phyloP scores from a whole-genome alignment of 192 early-diverging fungal species.

The Coemansia sp. region DNA sequence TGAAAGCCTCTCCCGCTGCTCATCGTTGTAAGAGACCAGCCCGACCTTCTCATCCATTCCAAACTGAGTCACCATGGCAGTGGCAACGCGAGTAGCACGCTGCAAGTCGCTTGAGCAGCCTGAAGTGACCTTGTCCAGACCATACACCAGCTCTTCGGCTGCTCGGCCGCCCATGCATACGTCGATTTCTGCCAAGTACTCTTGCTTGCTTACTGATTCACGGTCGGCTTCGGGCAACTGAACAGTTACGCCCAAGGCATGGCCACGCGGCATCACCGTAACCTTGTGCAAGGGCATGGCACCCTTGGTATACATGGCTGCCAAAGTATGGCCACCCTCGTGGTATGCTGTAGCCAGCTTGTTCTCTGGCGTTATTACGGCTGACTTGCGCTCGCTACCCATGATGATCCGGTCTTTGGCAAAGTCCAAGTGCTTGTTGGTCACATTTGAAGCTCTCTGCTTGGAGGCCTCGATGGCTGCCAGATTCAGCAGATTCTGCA shows the following conservation, averaged over 20 bases:
- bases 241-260: slow-evolving; percentile 74
- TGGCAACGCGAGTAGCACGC: slow-evolving; percentile 84
- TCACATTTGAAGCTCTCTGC: slow-evolving; percentile 68
- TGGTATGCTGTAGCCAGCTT: slow-evolving; percentile 95
- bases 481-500: slow-evolving; percentile 96
- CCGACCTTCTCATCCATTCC: slow-evolving; percentile 97
- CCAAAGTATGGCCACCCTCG: slow-evolving; percentile 96
- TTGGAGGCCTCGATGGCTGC: slow-evolving; percentile 94
- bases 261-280: slow-evolving; percentile 95
- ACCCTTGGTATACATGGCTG: slow-evolving; percentile 91
- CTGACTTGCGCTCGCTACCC: slow-evolving; percentile 92
- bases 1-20: slow-evolving; percentile 72
- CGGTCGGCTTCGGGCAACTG: slow-evolving; percentile 93
- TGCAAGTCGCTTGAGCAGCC: slow-evolving; percentile 91
- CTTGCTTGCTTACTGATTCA: slow-evolving; percentile 72
- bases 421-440: slow-evolving; percentile 85
- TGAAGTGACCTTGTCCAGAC: slow-evolving; percentile 87
- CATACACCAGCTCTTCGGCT: slow-evolving; percentile 97
- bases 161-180: slow-evolving; percentile 98
- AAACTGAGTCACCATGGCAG: slow-evolving; percentile 84
- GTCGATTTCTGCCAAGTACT: slow-evolving; percentile 85
- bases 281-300: slow-evolving; percentile 97
- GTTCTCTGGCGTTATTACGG: slow-evolving; percentile 83
- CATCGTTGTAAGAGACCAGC: slow-evolving; percentile 69
- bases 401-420: slow-evolving; percentile 99